These are phyloP conservation scores for Mortierella sp. DNA, from an alignment of 371 early-diverging fungal species.

Conservation along the genomic window DNA sequence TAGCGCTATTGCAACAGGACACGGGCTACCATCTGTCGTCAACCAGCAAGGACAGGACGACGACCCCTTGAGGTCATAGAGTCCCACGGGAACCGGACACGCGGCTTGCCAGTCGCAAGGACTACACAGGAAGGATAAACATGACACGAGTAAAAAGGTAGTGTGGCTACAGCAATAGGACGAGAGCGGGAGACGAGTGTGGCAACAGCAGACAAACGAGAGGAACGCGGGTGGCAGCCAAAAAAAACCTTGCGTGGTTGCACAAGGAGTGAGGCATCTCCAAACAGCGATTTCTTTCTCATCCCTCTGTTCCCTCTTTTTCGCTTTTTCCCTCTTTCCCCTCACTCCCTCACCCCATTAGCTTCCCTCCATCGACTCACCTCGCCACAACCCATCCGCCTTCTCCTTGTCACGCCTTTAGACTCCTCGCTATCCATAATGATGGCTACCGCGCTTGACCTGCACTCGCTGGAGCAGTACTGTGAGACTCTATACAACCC, in stretches of 20 bases:
- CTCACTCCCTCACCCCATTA: no score
- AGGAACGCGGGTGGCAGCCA: neutral
- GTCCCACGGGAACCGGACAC: no score
- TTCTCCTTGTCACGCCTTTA: neutral
- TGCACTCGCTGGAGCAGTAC: slow-evolving; percentile 55
- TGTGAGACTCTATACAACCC: slow-evolving; percentile 73
- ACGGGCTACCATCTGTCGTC: slow-evolving; percentile 4
- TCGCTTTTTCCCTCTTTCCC: neutral
- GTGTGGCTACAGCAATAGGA: no score
- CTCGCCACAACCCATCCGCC: neutral
- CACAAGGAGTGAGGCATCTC: slow-evolving; percentile 10
- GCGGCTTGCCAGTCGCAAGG: no score
- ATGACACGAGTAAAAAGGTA: no score
- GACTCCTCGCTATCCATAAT: slow-evolving; percentile 8
- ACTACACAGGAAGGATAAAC: no score
- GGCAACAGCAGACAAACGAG: neutral
- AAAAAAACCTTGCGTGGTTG: slow-evolving; percentile 24
- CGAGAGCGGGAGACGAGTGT: no score
- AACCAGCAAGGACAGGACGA: slow-evolving; percentile 24
- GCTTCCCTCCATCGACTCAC: no score
- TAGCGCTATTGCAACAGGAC: neutral
- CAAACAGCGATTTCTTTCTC: neutral
- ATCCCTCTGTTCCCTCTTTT: slow-evolving; percentile 8
- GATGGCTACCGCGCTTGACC: slow-evolving; percentile 54
- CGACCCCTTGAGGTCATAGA: slow-evolving; percentile 30